These are phyloP conservation scores for Arachis stenosperma DNA, from an alignment of 306 rosid species.

Conservation along the genomic window DNA sequence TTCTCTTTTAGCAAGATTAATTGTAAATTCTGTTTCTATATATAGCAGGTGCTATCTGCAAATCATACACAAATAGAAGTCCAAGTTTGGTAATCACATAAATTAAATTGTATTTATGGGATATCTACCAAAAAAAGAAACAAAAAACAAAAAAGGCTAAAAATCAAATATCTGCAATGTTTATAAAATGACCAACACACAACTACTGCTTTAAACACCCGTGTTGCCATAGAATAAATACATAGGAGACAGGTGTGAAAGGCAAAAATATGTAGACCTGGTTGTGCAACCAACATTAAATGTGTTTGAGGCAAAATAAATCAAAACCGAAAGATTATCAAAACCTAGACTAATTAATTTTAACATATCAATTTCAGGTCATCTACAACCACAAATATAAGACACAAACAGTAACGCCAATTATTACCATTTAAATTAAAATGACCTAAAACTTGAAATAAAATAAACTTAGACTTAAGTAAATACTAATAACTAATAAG, in stretches of 20 bases:
- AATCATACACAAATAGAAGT: conserved; percentile 90
- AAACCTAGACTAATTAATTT: too few species aligned
- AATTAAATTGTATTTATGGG: conserved; percentile 92
- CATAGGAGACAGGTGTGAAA: conserved; percentile 24
- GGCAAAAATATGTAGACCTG: conserved; percentile 64
- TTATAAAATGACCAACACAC: conserved; percentile 26
- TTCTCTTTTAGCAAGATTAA: conserved; percentile 98
- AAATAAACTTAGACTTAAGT: too few species aligned
- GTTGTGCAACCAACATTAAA: conserved; percentile 97
- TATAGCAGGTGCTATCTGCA: conserved; percentile 98
- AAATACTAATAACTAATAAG: too few species aligned
- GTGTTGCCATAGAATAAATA: conserved; percentile 21
- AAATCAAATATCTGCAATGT: conserved; percentile 35
- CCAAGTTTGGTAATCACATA: conserved; percentile 99
- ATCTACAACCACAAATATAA: too few species aligned
- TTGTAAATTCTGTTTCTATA: conserved; percentile 99
- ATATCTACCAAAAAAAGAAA: conserved; percentile 57
- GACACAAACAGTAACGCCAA: too few species aligned
- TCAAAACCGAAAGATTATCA: conserved; percentile 85
- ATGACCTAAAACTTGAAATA: too few species aligned
- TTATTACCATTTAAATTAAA: too few species aligned
- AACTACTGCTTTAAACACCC: conserved; percentile 34
- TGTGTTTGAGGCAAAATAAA: conserved; percentile 91
- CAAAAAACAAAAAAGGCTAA: background rate
- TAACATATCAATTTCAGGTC: too few species aligned